These are phyloP conservation scores for Davidsoniella eucalypti DNA, from an alignment of 2,329 filamentous ascomycete genomes.

Conservation along the genomic window DNA sequence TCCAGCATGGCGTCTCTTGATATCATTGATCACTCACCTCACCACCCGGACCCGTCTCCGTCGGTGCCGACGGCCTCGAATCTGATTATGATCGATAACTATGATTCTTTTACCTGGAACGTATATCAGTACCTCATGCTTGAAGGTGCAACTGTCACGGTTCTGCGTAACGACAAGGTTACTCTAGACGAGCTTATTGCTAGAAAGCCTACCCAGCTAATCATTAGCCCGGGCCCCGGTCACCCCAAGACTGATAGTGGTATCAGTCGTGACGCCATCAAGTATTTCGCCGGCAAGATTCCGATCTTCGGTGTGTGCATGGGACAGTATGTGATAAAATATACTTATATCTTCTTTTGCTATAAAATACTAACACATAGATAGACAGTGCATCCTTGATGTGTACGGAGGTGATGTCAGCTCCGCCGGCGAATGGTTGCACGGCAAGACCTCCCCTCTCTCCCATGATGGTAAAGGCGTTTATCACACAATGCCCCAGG, in stretches of 20 bases:
- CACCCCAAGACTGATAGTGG: slow-evolving; percentile 86
- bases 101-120: slow-evolving; percentile 99
- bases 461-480: slow-evolving; percentile 85
- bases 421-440: slow-evolving; percentile 88
- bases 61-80: slow-evolving; percentile 70
- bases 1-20: slow-evolving; percentile 31
- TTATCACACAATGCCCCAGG: slow-evolving; percentile 64
- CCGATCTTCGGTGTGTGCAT: slow-evolving; percentile 97
- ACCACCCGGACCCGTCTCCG: slow-evolving; percentile 58
- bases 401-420: slow-evolving; percentile 82
- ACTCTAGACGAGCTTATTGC: slow-evolving; percentile 67
- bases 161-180: slow-evolving; percentile 85
- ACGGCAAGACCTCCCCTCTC: slow-evolving; percentile 89
- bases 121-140: slow-evolving; percentile 96
- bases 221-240: slow-evolving; percentile 87
- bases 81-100: slow-evolving; percentile 93
- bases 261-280: slow-evolving; percentile 80
- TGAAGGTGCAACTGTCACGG: slow-evolving; percentile 82
- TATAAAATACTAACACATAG: slow-evolving; percentile 6
- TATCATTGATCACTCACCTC: slow-evolving; percentile 67
- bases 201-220: slow-evolving; percentile 78
- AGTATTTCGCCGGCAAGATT: slow-evolving; percentile 83
- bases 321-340: slow-evolving; percentile 53
- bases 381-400: slow-evolving; percentile 84
- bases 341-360: neutral